A percentile compares a stretch with the other conserved stretches of the same genome.
Conservation (phyloP, 2,329 filamentous ascomycete species). For the Botrytis byssoidea region DNA sequence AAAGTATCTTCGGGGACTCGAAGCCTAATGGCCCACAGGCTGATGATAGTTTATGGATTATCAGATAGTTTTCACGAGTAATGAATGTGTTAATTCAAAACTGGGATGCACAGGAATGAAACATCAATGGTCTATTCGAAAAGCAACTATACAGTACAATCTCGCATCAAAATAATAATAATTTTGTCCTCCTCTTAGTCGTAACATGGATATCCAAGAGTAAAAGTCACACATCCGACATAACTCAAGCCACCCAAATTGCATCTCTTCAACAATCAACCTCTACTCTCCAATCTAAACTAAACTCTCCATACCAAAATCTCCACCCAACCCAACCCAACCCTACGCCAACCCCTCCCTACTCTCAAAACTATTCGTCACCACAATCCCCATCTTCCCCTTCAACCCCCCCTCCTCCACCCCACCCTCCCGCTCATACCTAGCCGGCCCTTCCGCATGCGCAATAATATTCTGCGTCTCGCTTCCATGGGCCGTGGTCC, state of each 20-base stretch:
- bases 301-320: background rate
- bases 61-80: background rate
- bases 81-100: background rate
- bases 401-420: background rate
- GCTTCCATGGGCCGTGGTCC: background rate
- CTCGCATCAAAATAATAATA: background rate
- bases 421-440: background rate
- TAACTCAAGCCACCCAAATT: background rate
- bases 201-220: background rate
- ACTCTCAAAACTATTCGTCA: conserved; percentile 17
- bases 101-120: background rate
- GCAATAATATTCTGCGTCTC: conserved; percentile 9
- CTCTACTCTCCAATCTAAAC: background rate
- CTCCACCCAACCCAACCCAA: background rate
- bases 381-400: background rate
- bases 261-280: background rate
- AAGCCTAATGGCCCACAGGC: background rate
- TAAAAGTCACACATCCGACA: background rate
- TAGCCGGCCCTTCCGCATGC: conserved; percentile 7
- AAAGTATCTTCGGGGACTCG: background rate
- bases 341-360: conserved; percentile 1
- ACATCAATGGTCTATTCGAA: background rate
- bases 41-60: background rate
- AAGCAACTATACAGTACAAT: background rate
- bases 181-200: background rate